Conservation (phyloP, 495 filamentous ascomycete species). For the Aspergillus nidulans region DNA sequence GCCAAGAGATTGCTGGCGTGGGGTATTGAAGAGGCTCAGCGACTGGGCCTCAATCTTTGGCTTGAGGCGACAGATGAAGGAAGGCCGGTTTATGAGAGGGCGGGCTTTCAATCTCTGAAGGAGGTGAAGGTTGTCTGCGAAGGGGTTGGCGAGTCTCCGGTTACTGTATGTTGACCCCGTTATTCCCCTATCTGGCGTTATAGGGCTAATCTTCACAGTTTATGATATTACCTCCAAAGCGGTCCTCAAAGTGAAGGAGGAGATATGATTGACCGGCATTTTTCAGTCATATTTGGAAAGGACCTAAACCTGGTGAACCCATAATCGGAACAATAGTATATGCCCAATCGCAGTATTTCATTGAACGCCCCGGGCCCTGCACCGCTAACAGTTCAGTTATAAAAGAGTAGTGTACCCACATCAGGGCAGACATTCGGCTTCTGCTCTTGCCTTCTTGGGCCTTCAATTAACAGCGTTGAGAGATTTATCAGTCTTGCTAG, state of each 20-base stretch:
- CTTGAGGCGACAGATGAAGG: constrained; percentile 52
- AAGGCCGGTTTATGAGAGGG: constrained; percentile 46
- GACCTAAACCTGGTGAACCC: too few species aligned
- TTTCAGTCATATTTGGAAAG: too few species aligned
- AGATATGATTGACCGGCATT: neutral
- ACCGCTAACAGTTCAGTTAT: too few species aligned
- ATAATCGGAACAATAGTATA: too few species aligned
- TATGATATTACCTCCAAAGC: neutral
- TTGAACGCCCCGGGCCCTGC: too few species aligned
- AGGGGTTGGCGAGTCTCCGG: neutral
- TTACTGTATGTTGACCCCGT: neutral
- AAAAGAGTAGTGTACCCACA: too few species aligned
- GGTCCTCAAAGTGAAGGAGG: neutral
- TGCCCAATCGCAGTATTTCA: too few species aligned
- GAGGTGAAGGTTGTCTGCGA: constrained; percentile 21
- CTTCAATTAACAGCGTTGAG: too few species aligned
- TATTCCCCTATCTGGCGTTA: neutral
- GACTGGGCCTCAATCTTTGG: constrained; percentile 42
- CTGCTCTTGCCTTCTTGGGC: too few species aligned
- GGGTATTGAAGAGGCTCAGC: constrained; percentile 48
- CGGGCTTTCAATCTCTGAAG: constrained; percentile 47
- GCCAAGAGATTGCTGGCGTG: constrained; percentile 44
- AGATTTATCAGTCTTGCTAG: too few species aligned
- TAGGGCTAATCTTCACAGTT: neutral
- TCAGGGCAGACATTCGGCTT: too few species aligned